phyloP scores from a whole-genome alignment of 2,329 filamentous ascomycete genomes.

The Xylariaceae sp. region DNA sequence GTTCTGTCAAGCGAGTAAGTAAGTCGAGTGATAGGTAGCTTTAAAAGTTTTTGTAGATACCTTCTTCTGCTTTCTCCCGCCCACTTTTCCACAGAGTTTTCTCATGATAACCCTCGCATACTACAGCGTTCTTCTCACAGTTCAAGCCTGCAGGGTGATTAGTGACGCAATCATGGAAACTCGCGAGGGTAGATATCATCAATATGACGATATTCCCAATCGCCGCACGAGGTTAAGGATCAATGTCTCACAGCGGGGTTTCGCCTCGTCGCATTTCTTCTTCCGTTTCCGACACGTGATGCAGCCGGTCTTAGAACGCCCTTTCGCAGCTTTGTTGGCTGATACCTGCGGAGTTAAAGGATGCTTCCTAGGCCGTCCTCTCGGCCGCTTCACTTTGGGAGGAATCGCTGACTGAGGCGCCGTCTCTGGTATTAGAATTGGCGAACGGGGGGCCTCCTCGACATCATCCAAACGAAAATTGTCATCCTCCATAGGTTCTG shows the following conservation, averaged over 20 bases:
- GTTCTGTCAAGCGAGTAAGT: constrained; percentile 38
- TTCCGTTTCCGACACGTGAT: constrained; percentile 65
- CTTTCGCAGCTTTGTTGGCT: constrained; percentile 71
- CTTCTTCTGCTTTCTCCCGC: constrained; percentile 69
- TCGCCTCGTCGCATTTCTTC: constrained; percentile 70
- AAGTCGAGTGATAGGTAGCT: neutral
- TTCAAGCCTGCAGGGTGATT: constrained; percentile 60
- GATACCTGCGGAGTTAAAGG: constrained; percentile 57
- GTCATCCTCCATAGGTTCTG: constrained; percentile 54
- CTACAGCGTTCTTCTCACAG: constrained; percentile 88
- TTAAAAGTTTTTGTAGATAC: constrained; percentile 32
- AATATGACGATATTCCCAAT: no score
- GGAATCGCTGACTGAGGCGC: constrained; percentile 22
- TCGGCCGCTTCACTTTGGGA: constrained; percentile 57
- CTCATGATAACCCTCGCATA: constrained; percentile 85
- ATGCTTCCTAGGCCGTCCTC: constrained; percentile 80
- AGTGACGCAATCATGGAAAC: neutral
- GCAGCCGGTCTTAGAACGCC: constrained; percentile 64
- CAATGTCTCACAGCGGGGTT: constrained; percentile 58
- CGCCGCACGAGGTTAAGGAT: no score
- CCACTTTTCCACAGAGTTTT: constrained; percentile 86
- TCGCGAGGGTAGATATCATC: no score
- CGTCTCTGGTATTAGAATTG: constrained; percentile 22
- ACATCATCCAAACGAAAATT: constrained; percentile 52
- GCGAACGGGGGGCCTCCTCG: constrained; percentile 39